Conservation (phyloP, 2,329 filamentous ascomycete genomes). For the Cladorrhinum sp. region DNA sequence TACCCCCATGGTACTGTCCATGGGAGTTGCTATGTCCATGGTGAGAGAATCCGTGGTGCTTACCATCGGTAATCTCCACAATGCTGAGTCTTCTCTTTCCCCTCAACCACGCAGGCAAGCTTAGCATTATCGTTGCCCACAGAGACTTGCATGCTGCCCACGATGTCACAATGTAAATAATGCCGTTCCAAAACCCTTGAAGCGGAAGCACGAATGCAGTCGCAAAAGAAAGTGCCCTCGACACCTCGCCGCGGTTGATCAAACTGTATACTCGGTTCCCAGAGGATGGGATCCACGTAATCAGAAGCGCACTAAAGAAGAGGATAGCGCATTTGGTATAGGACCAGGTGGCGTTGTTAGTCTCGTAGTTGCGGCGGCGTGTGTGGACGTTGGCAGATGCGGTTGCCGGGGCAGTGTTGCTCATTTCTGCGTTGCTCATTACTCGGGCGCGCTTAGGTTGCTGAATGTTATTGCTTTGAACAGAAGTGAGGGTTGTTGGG, state of each 20-base stretch:
- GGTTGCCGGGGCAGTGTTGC: background rate
- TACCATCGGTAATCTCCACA: constrained; percentile 17
- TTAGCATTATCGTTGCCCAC: constrained; percentile 33
- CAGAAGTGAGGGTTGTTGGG: constrained; percentile 6
- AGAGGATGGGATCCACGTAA: constrained; percentile 75
- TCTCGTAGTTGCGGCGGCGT: constrained; percentile 43
- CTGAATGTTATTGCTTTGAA: constrained; percentile 17
- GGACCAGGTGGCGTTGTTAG: constrained; percentile 62
- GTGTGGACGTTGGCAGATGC: constrained; percentile 16
- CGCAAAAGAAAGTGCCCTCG: constrained; percentile 62
- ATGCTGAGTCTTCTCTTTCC: constrained; percentile 6
- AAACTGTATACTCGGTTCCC: constrained; percentile 74
- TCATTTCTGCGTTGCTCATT: constrained; percentile 4
- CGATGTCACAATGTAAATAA: constrained; percentile 72
- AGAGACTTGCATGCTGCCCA: constrained; percentile 60
- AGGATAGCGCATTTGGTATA: constrained; percentile 69
- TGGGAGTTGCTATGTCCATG: constrained; percentile 19
- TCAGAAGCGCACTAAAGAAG: constrained; percentile 67
- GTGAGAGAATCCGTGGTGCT: background rate
- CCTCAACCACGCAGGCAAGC: background rate
- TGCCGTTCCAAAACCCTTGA: constrained; percentile 80
- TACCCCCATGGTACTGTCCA: background rate
- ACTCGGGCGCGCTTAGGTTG: constrained; percentile 5
- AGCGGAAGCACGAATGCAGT: constrained; percentile 73
- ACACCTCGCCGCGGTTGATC: constrained; percentile 50